Percentiles rank a stretch among this genome's conserved stretches.
Conservation (phyloP, 768 basidiomycete genomes). For the Hericium erinaceus region DNA sequence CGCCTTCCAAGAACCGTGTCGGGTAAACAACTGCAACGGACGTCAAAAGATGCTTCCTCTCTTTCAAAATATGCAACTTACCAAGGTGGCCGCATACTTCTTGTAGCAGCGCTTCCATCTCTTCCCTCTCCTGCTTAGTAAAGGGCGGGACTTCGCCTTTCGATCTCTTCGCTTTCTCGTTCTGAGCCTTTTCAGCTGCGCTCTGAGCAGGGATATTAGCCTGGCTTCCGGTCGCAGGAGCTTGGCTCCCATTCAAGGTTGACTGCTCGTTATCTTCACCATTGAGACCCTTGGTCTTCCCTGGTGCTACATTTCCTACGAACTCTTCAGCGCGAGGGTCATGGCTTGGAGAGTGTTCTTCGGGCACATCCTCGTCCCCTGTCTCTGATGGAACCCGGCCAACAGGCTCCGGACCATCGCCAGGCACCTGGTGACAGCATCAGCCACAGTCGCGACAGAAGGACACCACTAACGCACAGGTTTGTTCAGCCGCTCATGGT, state of each 20-base stretch:
- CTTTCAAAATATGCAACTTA: constrained; percentile 25
- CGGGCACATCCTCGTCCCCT: constrained; percentile 28
- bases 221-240: neutral
- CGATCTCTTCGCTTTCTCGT: constrained; percentile 29
- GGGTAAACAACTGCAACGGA: constrained; percentile 63
- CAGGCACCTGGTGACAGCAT: constrained; percentile 30
- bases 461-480: constrained; percentile 35
- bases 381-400: constrained; percentile 52
- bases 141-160: constrained; percentile 52
- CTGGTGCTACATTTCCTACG: neutral
- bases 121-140: constrained; percentile 73
- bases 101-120: constrained; percentile 78
- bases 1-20: constrained; percentile 83
- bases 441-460: neutral
- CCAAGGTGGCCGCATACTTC: constrained; percentile 84
- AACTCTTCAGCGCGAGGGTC: constrained; percentile 12
- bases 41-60: neutral
- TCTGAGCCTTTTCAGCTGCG: constrained; percentile 4
- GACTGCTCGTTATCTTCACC: neutral
- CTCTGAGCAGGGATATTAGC: neutral
- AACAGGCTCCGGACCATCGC: constrained; percentile 33
- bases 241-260: neutral
- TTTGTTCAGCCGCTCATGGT: constrained; percentile 69
- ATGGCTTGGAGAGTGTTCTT: constrained; percentile 17
- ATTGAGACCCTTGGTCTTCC: neutral